phyloP scores from a whole-genome alignment of 176 grass and related monocot genomes.

The Ensete ventricosum region DNA sequence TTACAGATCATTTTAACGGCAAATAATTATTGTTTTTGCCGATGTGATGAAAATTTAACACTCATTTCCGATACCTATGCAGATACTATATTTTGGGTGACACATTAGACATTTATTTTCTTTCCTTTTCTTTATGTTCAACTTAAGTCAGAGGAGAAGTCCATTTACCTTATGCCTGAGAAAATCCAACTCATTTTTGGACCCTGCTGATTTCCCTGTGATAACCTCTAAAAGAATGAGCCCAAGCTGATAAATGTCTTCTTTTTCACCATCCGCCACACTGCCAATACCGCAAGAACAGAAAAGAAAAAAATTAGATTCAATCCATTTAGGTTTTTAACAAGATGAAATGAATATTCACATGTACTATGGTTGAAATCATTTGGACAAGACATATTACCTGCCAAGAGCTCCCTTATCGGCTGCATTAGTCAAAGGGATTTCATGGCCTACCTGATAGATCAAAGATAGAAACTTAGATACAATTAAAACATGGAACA shows the following conservation, averaged over 20 bases:
- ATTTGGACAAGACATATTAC: background rate
- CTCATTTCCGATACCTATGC: no score
- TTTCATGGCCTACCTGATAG: background rate
- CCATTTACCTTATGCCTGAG: constrained; percentile 2
- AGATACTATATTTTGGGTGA: no score
- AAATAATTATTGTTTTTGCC: no score
- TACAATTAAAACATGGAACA: background rate
- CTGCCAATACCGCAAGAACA: constrained; percentile 17
- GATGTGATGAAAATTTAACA: no score
- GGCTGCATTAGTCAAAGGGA: background rate
- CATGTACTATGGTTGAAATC: constrained; percentile 7
- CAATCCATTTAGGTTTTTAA: background rate
- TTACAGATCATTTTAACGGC: no score
- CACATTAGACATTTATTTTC: no score
- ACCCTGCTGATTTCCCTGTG: constrained; percentile 48
- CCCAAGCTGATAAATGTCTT: constrained; percentile 81
- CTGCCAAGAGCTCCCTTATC: background rate
- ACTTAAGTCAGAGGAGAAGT: background rate
- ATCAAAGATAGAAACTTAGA: background rate
- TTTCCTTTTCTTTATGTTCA: background rate
- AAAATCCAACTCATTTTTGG: constrained; percentile 42
- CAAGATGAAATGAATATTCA: background rate
- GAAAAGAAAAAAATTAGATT: background rate
- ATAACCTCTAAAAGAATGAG: constrained; percentile 75
- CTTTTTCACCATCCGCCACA: constrained; percentile 44